These are phyloP conservation scores for Afroboletus lepidellus DNA, from an alignment of 1,284 basidiomycete species.

Conservation along the genomic window DNA sequence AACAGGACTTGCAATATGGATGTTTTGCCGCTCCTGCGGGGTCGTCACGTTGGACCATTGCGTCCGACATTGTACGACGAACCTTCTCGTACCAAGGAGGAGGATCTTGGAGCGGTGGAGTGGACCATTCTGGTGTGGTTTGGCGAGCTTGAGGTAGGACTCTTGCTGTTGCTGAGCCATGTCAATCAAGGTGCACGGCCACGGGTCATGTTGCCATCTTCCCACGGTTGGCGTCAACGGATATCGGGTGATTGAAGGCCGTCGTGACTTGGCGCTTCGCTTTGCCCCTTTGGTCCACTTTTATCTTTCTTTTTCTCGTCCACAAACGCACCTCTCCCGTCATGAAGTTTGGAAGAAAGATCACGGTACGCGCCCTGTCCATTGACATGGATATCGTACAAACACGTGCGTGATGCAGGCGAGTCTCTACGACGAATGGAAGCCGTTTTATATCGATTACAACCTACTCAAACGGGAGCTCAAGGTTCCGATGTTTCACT, in stretches of 20 bases:
- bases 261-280: not conserved
- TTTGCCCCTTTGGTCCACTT: not conserved
- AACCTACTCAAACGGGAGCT: constrained; percentile 86
- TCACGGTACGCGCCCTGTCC: constrained; percentile 57
- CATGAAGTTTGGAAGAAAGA: constrained; percentile 91
- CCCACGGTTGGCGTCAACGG: constrained; percentile 1
- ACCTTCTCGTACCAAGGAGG: constrained; percentile 80
- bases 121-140: constrained; percentile 17
- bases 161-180: constrained; percentile 19
- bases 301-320: not conserved
- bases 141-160: constrained; percentile 9
- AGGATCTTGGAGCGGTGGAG: constrained; percentile 65
- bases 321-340: not conserved
- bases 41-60: constrained; percentile 2
- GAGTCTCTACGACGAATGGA: constrained; percentile 87
- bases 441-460: constrained; percentile 88
- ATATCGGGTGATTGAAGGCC: not conserved
- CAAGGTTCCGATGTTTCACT: constrained; percentile 53
- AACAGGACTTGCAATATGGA: constrained; percentile 92
- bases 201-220: not conserved
- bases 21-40: constrained; percentile 83
- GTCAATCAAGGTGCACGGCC: not conserved
- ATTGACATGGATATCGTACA: not conserved
- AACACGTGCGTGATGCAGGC: constrained; percentile 46
- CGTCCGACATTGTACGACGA: constrained; percentile 16